Percentiles rank a stretch among this genome's conserved stretches.
These are phyloP conservation scores for Diplodia intermedia DNA, from an alignment of 2,329 filamentous ascomycete genomes.

Conservation along the genomic window DNA sequence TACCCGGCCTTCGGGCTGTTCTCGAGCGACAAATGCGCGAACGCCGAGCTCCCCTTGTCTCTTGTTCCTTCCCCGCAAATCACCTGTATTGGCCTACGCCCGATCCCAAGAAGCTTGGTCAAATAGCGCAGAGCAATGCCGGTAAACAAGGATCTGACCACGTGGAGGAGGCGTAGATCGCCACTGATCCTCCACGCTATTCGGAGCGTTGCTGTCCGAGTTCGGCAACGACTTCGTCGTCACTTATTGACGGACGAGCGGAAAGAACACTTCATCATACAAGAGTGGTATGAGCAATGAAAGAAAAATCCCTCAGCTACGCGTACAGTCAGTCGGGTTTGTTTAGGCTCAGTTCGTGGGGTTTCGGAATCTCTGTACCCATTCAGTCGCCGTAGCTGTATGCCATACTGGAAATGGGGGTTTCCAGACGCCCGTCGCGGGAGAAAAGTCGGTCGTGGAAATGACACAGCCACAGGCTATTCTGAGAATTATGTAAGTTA, in stretches of 20 bases:
- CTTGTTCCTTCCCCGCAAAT: neutral
- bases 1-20: slow-evolving; percentile 1
- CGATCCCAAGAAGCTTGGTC: neutral
- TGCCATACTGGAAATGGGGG: too few species aligned
- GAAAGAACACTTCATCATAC: neutral
- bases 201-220: neutral
- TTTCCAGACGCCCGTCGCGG: too few species aligned
- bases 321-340: neutral
- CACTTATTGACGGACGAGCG: neutral
- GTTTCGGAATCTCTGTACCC: neutral
- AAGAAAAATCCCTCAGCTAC: neutral
- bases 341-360: neutral
- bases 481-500: too few species aligned
- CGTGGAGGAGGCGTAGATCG: neutral
- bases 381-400: too few species aligned
- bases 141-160: neutral
- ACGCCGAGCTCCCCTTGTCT: neutral
- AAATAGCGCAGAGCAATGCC: neutral
- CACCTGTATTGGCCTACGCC: neutral
- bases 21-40: slow-evolving; percentile 16
- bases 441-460: too few species aligned
- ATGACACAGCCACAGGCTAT: too few species aligned
- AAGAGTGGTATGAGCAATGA: neutral
- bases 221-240: neutral
- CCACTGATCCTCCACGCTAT: neutral